A percentile compares a stretch with the other conserved stretches of the same genome.
Evolutionary conservation across 768 basidiomycete species (phyloP).

Genomic region (Trametes elegans): DNA sequence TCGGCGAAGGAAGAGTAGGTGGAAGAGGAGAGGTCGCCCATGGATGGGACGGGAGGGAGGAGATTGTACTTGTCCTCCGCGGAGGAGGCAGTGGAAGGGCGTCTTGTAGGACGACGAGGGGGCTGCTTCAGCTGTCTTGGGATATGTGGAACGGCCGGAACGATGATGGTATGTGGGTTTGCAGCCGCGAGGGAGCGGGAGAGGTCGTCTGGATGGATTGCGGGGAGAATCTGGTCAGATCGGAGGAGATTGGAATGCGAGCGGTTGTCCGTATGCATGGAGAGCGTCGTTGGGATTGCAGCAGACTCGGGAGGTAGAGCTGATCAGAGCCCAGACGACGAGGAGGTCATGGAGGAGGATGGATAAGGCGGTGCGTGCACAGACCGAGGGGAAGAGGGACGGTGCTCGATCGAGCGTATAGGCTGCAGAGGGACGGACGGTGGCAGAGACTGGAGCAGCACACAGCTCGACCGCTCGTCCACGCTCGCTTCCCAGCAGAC

Average conservation of each 20-base stretch:
- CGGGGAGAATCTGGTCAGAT: slow-evolving; percentile 16
- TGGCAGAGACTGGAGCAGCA: too few species aligned
- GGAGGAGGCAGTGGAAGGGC: slow-evolving; percentile 45
- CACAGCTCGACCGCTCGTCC: neutral
- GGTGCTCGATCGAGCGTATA: neutral
- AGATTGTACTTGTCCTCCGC: slow-evolving; percentile 39
- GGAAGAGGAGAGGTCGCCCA: slow-evolving; percentile 17
- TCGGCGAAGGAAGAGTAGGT: slow-evolving; percentile 12
- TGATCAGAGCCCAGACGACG: neutral
- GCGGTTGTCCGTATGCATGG: slow-evolving; percentile 10
- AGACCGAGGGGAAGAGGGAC: neutral
- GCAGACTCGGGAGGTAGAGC: neutral
- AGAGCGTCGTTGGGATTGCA: neutral
- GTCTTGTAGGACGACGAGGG: slow-evolving; percentile 26
- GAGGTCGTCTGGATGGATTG: slow-evolving; percentile 18
- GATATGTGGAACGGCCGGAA: slow-evolving; percentile 35
- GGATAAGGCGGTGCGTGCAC: too few species aligned
- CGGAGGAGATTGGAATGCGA: neutral
- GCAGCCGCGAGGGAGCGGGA: slow-evolving; percentile 23
- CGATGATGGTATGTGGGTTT: slow-evolving; percentile 18
- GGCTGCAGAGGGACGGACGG: neutral
- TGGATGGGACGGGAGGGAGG: slow-evolving; percentile 34
- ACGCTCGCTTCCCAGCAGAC: neutral
- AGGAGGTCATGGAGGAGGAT: neutral
- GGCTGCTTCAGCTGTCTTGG: slow-evolving; percentile 28